These are phyloP conservation scores for Oidium heveae DNA, from an alignment of 2,329 filamentous ascomycete genomes.

Conservation along the genomic window DNA sequence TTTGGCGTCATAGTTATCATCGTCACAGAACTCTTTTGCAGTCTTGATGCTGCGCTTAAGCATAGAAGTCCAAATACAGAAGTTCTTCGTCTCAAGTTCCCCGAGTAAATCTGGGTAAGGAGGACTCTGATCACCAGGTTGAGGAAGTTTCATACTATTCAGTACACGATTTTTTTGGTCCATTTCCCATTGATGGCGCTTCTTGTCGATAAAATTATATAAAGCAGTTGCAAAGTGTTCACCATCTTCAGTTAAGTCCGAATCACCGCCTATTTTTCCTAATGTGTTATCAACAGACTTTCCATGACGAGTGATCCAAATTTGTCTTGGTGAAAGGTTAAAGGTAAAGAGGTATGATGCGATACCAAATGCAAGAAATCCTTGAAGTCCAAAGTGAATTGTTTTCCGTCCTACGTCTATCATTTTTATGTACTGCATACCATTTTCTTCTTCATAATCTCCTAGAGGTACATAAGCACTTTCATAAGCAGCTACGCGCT, in stretches of 20 bases:
- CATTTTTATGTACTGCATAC: slow-evolving; percentile 88
- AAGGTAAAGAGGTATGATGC: slow-evolving; percentile 93
- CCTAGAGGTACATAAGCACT: slow-evolving; percentile 82
- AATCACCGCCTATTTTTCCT: slow-evolving; percentile 80
- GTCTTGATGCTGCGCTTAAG: slow-evolving; percentile 73
- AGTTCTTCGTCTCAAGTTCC: slow-evolving; percentile 57
- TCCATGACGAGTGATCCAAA: slow-evolving; percentile 93
- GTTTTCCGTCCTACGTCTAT: slow-evolving; percentile 92
- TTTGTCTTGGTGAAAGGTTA: slow-evolving; percentile 82
- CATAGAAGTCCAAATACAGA: slow-evolving; percentile 98
- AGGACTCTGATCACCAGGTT: slow-evolving; percentile 74
- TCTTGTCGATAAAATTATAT: slow-evolving; percentile 58
- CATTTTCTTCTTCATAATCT: slow-evolving; percentile 68
- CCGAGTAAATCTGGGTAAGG: slow-evolving; percentile 68
- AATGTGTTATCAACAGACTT: slow-evolving; percentile 70
- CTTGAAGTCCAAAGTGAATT: slow-evolving; percentile 68
- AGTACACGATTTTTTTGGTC: slow-evolving; percentile 54
- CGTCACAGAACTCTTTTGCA: slow-evolving; percentile 63
- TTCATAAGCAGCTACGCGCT: slow-evolving; percentile 77
- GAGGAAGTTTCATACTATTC: slow-evolving; percentile 49
- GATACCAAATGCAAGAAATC: slow-evolving; percentile 77
- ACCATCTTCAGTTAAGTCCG: slow-evolving; percentile 58
- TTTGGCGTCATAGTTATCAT: slow-evolving; percentile 90
- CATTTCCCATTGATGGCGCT: slow-evolving; percentile 59
- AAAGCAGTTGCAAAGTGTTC: slow-evolving; percentile 55